Evolutionary conservation across 129 eudicot genomes (phyloP).

Genomic region (Calendula officinalis): DNA sequence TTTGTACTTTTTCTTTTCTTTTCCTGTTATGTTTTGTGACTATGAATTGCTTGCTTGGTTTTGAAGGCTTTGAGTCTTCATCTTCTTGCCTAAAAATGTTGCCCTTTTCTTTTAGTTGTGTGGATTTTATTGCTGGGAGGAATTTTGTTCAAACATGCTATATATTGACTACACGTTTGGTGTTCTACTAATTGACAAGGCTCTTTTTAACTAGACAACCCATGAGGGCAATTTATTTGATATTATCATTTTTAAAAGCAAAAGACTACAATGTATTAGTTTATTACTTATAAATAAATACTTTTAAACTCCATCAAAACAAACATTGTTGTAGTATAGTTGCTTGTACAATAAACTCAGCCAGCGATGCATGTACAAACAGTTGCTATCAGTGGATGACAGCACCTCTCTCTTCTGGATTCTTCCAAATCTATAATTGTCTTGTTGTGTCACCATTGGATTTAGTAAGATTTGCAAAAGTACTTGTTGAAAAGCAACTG

Average conservation of each 20-base stretch:
- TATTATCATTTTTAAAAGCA: no score
- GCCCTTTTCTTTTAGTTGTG: no score
- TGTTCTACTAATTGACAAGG: no score
- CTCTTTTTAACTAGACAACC: no score
- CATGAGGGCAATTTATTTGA: no score
- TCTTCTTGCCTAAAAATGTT: no score
- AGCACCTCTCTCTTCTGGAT: conserved; percentile 24
- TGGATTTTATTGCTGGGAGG: no score
- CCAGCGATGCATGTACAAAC: conserved; percentile 9
- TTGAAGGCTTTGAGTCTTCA: no score
- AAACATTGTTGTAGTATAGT: conserved; percentile 6
- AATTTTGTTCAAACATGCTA: no score
- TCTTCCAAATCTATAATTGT: conserved; percentile 21
- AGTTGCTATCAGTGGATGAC: conserved; percentile 36
- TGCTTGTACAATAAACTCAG: neutral
- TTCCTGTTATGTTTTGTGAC: conserved; percentile 15
- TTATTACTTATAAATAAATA: no score
- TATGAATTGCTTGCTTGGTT: neutral
- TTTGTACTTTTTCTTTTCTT: conserved; percentile 3
- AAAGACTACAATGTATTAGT: no score
- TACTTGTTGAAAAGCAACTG: conserved; percentile 13
- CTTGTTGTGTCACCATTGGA: conserved; percentile 26
- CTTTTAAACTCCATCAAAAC: neutral
- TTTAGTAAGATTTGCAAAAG: conserved; percentile 28
- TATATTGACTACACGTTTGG: no score